phyloP scores from a whole-genome alignment of 1,139 yeast species.

The Fermentozyma sake region DNA sequence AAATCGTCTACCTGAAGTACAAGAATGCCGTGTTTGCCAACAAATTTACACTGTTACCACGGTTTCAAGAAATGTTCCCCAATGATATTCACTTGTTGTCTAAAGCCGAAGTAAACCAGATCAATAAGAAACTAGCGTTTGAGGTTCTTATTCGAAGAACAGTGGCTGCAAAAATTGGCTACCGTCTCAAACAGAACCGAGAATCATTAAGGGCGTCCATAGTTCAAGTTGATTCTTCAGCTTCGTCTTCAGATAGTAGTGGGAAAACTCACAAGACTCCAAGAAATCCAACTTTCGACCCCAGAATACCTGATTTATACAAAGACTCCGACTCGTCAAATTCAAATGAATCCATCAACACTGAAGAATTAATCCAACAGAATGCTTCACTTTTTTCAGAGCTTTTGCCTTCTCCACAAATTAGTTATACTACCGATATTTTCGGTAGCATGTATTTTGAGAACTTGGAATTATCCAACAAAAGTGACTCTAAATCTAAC shows the following conservation, averaged over 20 bases:
- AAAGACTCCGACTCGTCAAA: constrained; percentile 2
- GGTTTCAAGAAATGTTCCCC: constrained; percentile 28
- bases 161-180: constrained; percentile 40
- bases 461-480: background rate
- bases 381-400: constrained; percentile 31
- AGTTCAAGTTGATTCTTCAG: constrained; percentile 2
- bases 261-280: background rate
- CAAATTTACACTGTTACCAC: constrained; percentile 18
- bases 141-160: constrained; percentile 40
- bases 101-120: constrained; percentile 21
- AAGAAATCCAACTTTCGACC: too few relatives aligned
- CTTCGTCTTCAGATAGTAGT: constrained; percentile 3
- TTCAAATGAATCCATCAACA: constrained; percentile 20
- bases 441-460: constrained; percentile 18
- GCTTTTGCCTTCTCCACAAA: constrained; percentile 37
- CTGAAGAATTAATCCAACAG: constrained; percentile 29
- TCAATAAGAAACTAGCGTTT: constrained; percentile 30
- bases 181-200: constrained; percentile 21
- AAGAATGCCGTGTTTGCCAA: constrained; percentile 25
- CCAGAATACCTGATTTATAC: constrained; percentile 1
- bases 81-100: constrained; percentile 22
- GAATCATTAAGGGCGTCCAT: constrained; percentile 8
- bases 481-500: constrained; percentile 1
- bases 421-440: constrained; percentile 29
- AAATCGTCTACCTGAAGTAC: constrained; percentile 18